phyloP scores from a whole-genome alignment of 1,284 basidiomycete genomes.

The Malassezia obtusa region DNA sequence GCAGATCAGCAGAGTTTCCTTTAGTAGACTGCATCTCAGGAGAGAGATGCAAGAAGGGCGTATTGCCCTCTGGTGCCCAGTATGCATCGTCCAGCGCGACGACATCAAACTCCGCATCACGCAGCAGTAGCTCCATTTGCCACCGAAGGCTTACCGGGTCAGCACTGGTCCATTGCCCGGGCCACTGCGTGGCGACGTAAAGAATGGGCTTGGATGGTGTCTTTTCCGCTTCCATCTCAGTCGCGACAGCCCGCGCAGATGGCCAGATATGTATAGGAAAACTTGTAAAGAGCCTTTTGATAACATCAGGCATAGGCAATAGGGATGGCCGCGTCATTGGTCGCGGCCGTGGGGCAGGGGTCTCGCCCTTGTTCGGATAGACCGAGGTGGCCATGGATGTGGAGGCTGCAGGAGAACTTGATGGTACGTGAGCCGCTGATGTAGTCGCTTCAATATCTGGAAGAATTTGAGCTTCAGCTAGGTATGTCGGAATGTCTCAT shows the following conservation, averaged over 20 bases:
- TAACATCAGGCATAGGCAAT: conserved; percentile 21
- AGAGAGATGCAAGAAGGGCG: conserved; percentile 32
- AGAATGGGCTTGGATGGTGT: conserved; percentile 20
- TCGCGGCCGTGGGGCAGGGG: neutral
- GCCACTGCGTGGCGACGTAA: conserved; percentile 20
- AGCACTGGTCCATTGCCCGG: conserved; percentile 28
- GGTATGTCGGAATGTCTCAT: neutral
- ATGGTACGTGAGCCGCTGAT: conserved; percentile 7
- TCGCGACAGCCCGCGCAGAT: conserved; percentile 17
- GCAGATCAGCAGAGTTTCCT: neutral
- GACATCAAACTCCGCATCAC: conserved; percentile 22
- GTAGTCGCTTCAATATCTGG: conserved; percentile 16
- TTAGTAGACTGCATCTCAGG: neutral
- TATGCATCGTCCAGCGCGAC: conserved; percentile 25
- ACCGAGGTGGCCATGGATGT: neutral
- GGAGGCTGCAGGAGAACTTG: neutral
- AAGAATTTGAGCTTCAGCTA: conserved; percentile 8
- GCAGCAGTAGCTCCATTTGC: conserved; percentile 37
- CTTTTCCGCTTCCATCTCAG: conserved; percentile 2
- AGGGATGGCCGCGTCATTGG: neutral
- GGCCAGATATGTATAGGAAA: conserved; percentile 26
- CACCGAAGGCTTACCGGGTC: conserved; percentile 35
- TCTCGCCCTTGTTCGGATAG: neutral
- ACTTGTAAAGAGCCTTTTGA: conserved; percentile 20
- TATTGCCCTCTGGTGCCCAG: conserved; percentile 26